Conservation (phyloP, 2,329 filamentous ascomycete species). For the Aspergillus costaricaensis region DNA sequence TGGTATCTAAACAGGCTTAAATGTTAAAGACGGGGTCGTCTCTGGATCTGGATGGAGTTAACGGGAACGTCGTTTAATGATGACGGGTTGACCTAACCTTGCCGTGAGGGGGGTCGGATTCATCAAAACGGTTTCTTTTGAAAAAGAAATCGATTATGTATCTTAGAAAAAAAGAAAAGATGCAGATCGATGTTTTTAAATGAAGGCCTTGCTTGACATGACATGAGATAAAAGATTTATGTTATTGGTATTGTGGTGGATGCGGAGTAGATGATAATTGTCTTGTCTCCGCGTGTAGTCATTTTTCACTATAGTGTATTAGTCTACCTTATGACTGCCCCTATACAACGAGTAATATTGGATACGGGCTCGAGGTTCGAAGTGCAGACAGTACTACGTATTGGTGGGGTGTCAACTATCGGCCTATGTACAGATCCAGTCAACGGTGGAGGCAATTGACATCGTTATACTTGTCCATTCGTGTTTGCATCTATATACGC, state of each 20-base stretch:
- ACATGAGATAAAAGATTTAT: conserved; percentile 19
- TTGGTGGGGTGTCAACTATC: too few relatives aligned
- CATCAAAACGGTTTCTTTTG: conserved; percentile 24
- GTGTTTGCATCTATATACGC: neutral
- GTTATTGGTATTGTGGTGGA: neutral
- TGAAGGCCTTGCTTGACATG: conserved; percentile 43
- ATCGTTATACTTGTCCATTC: neutral
- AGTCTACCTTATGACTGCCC: too few relatives aligned
- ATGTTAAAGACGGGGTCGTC: conserved; percentile 23
- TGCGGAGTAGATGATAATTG: too few relatives aligned
- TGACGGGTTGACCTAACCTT: conserved; percentile 36
- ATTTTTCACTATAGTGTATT: too few relatives aligned
- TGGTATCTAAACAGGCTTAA: conserved; percentile 32
- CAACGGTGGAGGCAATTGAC: too few relatives aligned
- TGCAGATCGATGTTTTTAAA: conserved; percentile 38
- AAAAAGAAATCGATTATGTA: conserved; percentile 6
- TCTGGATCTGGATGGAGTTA: conserved; percentile 41
- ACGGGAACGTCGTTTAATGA: conserved; percentile 36
- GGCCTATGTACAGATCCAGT: too few relatives aligned
- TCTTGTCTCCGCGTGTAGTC: too few relatives aligned
- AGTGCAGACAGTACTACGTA: too few relatives aligned
- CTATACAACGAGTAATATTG: too few relatives aligned
- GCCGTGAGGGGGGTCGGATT: conserved; percentile 32
- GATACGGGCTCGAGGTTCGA: too few relatives aligned
- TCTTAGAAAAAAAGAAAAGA: conserved; percentile 31